Base-by-base conservation (phyloP, 345 rosid genomes). In the Salix exigua region DNA sequence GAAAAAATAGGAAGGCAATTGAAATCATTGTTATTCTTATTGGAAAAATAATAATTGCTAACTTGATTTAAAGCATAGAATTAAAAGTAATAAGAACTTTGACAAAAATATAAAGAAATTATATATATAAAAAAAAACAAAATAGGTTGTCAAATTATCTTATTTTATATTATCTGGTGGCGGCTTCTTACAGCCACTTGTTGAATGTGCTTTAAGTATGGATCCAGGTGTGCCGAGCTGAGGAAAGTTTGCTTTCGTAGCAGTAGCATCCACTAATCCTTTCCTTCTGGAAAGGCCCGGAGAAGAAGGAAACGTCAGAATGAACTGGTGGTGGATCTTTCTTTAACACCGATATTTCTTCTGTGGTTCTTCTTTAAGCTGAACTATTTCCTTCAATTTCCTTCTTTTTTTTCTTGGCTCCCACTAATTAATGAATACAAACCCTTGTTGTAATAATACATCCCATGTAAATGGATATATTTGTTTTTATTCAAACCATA, bases 141-240 rank as follows among this genome's bases (percentile, higher is more conserved):
- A 21, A 50, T 17, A 17, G 21, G 55, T 17, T 5, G 48, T 42
- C n/a, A 19, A 5, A 33, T 4, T 33, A 33, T 33, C 6, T 33
- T 33, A 51, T 7, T 7, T 19, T n/a, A n/a, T n/a, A 19, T 51
- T 19, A 6, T 51, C 9, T 2, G 10, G 0, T 51, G 2, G n/a
- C 2, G 58, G 19, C 58, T 19, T 51, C 0, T 51, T 51, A 51
- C 23, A 51, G 10, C 58, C 58, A 51, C 58, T 51, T 51, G 58
- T 51, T 19, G n/a, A 7, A 18, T 51, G 19, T 51, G 19, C 58
- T 51, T 51, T 1, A 2, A 1, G 9, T 18, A 0, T 51, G 58
- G 58, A 18, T 17, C 7, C 6, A 18, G 0, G 19, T 7, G n/a
- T 46, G 5, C 14, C 3, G 1, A 0, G 6, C n/a, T 0, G 23